Conservation (phyloP, 2,329 filamentous ascomycete species). For the Colletotrichum zoysiae region DNA sequence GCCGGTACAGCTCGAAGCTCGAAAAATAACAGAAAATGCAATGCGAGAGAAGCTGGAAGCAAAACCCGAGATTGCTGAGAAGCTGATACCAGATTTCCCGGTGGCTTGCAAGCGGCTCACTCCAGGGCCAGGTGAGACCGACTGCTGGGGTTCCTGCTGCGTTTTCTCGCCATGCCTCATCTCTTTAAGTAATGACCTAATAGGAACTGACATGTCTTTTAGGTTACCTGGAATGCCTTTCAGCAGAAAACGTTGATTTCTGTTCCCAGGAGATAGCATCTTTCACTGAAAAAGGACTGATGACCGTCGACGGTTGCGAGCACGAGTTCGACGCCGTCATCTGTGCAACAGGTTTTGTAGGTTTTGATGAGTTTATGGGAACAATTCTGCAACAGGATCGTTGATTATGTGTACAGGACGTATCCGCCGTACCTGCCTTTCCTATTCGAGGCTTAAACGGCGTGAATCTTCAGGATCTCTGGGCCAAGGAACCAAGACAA, state of each 20-base stretch:
- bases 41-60: conserved; percentile 5
- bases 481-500: conserved; percentile 2
- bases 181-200: not conserved
- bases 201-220: not conserved
- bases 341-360: conserved; percentile 24
- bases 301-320: conserved; percentile 1
- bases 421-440: not conserved
- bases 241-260: conserved; percentile 14
- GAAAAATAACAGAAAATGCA: not conserved
- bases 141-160: not conserved
- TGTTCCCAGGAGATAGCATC: not conserved
- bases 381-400: not conserved
- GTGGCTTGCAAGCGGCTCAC: conserved; percentile 11
- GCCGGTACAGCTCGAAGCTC: not conserved
- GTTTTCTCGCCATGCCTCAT: too few species aligned
- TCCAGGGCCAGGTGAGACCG: not conserved
- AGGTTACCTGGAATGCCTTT: conserved; percentile 17
- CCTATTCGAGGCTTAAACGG: not conserved
- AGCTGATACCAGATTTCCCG: conserved; percentile 12
- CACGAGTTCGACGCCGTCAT: conserved; percentile 14
- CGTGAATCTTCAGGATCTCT: conserved; percentile 9
- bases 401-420: not conserved
- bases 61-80: conserved; percentile 6
- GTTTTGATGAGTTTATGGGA: not conserved
- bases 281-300: conserved; percentile 1